Base-by-base conservation (phyloP, 2,329 filamentous ascomycete genomes). In the Stemphylium beticola region DNA sequence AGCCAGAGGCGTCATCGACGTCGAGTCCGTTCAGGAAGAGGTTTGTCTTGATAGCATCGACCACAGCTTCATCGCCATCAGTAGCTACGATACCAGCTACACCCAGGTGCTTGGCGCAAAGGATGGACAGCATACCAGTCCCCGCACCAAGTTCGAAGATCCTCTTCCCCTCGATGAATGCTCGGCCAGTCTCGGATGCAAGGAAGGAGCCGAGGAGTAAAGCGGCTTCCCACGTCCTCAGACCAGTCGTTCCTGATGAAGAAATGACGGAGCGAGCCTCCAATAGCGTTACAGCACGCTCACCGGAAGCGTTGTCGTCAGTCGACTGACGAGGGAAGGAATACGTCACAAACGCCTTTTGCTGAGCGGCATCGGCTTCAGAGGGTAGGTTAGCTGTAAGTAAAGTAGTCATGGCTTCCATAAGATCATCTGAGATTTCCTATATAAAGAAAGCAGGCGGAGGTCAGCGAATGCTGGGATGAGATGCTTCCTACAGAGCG, bases 361-460 rank as follows among this genome's bases (percentile, higher is more conserved):
- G 83, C 75, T 93, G 91, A 20, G 85, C 89, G 51, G 87, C 84
- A 34, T 82, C 78, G 22, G 82, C 73, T 68, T 92, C 87, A 17
- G 86, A 82, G n/a, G 84, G 86, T 14, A 89, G 76, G 14, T 86
- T 84, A 26, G 82, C 80, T 17, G 82, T 80, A 53, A 96, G 81
- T 20, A 95, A 81, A 56, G 80, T 75, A 49, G 87, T 85, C 63
- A 96, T 82, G 33, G 81, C 79, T 50, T 81, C 80, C 83, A 93
- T 90, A 66, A 97, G 83, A 74, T 88, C 82, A 75, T 96, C 91
- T 58, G 89, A 92, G 41, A 96, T 87, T 74, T 89, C 92, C 93
- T 97, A 77, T 60, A 60, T 49, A 38, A 47, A 64, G 61, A 32
- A 55, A 54, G 58, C 55, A 61, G 41, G 43, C 44, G 58, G 24